These are phyloP conservation scores for Nemania sp. DNA, from an alignment of 2,329 filamentous ascomycete genomes.

Conservation along the genomic window DNA sequence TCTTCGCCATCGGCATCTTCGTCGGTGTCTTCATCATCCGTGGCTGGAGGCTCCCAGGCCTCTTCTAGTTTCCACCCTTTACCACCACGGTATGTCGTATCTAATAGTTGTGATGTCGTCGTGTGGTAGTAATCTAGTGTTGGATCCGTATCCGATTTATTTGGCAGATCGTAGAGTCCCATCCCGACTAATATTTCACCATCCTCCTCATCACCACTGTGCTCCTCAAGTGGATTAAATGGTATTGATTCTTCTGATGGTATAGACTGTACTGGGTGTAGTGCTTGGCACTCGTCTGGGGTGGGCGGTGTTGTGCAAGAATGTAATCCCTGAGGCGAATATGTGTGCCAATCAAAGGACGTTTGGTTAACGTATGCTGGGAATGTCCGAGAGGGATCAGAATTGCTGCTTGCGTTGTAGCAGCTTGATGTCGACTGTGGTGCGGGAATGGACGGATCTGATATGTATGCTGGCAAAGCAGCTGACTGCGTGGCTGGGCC, in stretches of 20 bases:
- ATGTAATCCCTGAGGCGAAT: conserved; percentile 49
- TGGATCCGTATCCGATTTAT: conserved; percentile 54
- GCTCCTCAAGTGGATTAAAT: conserved; percentile 54
- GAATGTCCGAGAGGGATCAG: conserved; percentile 40
- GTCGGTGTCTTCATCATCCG: conserved; percentile 61
- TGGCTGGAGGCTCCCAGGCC: conserved; percentile 70
- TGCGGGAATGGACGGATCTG: conserved; percentile 44
- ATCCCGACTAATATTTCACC: conserved; percentile 80
- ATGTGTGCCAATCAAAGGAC: conserved; percentile 50
- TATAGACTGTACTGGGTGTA: conserved; percentile 52
- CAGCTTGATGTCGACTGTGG: conserved; percentile 40
- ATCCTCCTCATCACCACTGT: conserved; percentile 57
- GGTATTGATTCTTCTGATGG: conserved; percentile 54
- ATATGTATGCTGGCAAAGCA: conserved; percentile 46
- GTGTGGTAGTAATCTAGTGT: conserved; percentile 58
- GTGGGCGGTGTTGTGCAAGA: conserved; percentile 59
- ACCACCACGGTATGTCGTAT: conserved; percentile 57
- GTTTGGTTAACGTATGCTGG: conserved; percentile 34
- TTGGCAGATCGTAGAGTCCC: conserved; percentile 77
- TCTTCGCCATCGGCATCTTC: conserved; percentile 48
- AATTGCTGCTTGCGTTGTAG: conserved; percentile 32
- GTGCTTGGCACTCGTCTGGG: conserved; percentile 59
- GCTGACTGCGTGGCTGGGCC: conserved; percentile 36
- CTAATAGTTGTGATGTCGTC: conserved; percentile 58
- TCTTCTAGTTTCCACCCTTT: conserved; percentile 82